A percentile compares a stretch with the other conserved stretches of the same genome.
Conservation (phyloP, 441 rosid genomes). For the Lepidium campestre region DNA sequence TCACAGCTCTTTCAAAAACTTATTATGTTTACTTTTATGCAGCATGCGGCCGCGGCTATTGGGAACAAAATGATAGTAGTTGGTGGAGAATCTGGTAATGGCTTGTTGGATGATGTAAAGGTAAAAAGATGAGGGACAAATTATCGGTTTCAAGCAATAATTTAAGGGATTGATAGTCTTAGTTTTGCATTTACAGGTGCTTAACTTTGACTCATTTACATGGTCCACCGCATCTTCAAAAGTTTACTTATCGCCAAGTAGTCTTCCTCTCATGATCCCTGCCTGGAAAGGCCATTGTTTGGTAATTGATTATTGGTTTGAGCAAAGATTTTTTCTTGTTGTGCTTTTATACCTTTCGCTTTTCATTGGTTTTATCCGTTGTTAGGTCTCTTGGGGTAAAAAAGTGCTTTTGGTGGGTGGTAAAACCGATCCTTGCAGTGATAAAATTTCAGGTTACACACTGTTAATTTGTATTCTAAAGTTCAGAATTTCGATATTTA, state of each 20-base stretch:
- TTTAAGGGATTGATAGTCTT: not conserved
- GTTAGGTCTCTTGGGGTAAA: slow-evolving; percentile 94
- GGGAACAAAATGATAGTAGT: slow-evolving; percentile 96
- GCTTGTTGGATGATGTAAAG: slow-evolving; percentile 93
- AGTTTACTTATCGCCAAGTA: slow-evolving; percentile 89
- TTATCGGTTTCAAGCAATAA: not conserved
- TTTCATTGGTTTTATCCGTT: not conserved
- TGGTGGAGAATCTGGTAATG: slow-evolving; percentile 89
- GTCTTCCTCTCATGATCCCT: slow-evolving; percentile 88
- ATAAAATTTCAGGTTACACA: slow-evolving; percentile 71
- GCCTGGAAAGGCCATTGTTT: slow-evolving; percentile 96
- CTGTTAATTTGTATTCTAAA: not conserved
- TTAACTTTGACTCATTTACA: slow-evolving; percentile 69
- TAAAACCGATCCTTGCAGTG: slow-evolving; percentile 72
- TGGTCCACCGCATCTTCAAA: slow-evolving; percentile 88
- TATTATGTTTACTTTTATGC: slow-evolving; percentile 22
- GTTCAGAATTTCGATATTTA: not conserved
- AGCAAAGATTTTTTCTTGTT: not conserved
- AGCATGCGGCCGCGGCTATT: slow-evolving; percentile 90
- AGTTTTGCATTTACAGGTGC: slow-evolving; percentile 49
- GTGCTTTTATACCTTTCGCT: not conserved
- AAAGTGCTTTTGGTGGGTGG: slow-evolving; percentile 88
- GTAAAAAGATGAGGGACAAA: slow-evolving; percentile 29
- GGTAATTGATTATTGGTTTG: slow-evolving; percentile 40
- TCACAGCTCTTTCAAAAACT: slow-evolving; percentile 4